phyloP scores from a whole-genome alignment of 2,329 filamentous ascomycete genomes.

The Stemphylium lycopersici region DNA sequence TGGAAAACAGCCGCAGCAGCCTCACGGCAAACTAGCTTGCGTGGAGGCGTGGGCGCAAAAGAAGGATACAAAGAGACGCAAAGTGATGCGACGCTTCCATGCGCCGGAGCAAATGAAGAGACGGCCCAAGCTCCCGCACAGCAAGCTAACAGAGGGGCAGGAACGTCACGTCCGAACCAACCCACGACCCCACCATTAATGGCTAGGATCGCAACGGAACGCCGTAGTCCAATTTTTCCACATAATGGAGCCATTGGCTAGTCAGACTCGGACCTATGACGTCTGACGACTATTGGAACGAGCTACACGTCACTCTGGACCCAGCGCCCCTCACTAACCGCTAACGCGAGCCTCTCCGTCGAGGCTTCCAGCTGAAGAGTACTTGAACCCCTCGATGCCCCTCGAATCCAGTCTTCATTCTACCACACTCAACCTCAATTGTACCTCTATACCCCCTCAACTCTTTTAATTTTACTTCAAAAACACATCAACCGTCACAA shows the following conservation, averaged over 20 bases:
- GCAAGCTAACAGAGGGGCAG: slow-evolving; percentile 15
- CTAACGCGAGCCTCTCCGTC: slow-evolving; percentile 30
- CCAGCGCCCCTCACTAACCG: slow-evolving; percentile 37
- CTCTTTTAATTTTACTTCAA: slow-evolving; percentile 4
- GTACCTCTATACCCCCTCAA: slow-evolving; percentile 2
- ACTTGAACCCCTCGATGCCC: slow-evolving; percentile 43
- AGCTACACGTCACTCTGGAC: slow-evolving; percentile 37
- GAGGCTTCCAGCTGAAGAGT: slow-evolving; percentile 29
- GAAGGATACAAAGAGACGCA: slow-evolving; percentile 1
- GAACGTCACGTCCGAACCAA: slow-evolving; percentile 18
- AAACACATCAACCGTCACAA: slow-evolving; percentile 49
- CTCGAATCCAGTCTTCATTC: slow-evolving; percentile 15
- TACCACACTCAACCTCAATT: slow-evolving; percentile 21
- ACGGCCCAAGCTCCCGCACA: slow-evolving; percentile 19
- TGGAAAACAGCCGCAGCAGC: background rate
- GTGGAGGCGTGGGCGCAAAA: background rate
- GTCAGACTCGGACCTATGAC: slow-evolving; percentile 26
- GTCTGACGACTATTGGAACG: slow-evolving; percentile 16
- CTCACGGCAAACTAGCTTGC: background rate
- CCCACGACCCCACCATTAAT: slow-evolving; percentile 26
- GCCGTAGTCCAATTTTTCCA: slow-evolving; percentile 29
- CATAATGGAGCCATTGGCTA: slow-evolving; percentile 26
- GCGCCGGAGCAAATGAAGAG: slow-evolving; percentile 8
- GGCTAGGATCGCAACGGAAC: slow-evolving; percentile 24
- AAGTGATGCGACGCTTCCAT: background rate